Evolutionary conservation across 129 eudicot genomes (phyloP).

Genomic region (Tanacetum coccineum): DNA sequence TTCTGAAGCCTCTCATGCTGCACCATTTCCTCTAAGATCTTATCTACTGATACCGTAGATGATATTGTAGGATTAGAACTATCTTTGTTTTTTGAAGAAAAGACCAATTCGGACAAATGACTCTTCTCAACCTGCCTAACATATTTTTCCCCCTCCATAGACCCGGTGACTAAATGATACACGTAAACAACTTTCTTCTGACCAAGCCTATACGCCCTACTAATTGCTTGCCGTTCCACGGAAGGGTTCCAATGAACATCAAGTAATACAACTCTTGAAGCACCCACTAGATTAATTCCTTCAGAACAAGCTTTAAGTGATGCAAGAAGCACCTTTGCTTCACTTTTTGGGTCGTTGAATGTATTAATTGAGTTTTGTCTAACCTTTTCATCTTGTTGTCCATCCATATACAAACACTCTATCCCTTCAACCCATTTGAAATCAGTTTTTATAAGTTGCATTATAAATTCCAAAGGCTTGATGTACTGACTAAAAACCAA

Average conservation of each 20-base stretch:
- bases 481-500: conserved; percentile 59
- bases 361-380: conserved; percentile 41
- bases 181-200: conserved; percentile 55
- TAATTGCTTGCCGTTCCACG: conserved; percentile 69
- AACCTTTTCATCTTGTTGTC: conserved; percentile 40
- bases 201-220: conserved; percentile 76
- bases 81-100: conserved; percentile 38
- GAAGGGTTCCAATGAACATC: conserved; percentile 93
- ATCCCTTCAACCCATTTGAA: conserved; percentile 54
- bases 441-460: conserved; percentile 25
- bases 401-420: conserved; percentile 51
- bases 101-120: conserved; percentile 58
- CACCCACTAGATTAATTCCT: conserved; percentile 78
- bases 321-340: conserved; percentile 51
- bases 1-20: conserved; percentile 27
- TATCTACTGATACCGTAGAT: conserved; percentile 34
- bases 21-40: conserved; percentile 52
- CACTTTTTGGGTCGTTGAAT: conserved; percentile 48
- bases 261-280: conserved; percentile 67
- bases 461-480: conserved; percentile 37
- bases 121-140: conserved; percentile 54
- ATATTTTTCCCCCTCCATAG: conserved; percentile 51
- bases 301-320: conserved; percentile 65
- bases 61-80: conserved; percentile 11
- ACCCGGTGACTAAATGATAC: conserved; percentile 61